These are phyloP conservation scores for Zopfia rhizophila DNA, from an alignment of 2,329 filamentous ascomycete genomes.

Conservation along the genomic window DNA sequence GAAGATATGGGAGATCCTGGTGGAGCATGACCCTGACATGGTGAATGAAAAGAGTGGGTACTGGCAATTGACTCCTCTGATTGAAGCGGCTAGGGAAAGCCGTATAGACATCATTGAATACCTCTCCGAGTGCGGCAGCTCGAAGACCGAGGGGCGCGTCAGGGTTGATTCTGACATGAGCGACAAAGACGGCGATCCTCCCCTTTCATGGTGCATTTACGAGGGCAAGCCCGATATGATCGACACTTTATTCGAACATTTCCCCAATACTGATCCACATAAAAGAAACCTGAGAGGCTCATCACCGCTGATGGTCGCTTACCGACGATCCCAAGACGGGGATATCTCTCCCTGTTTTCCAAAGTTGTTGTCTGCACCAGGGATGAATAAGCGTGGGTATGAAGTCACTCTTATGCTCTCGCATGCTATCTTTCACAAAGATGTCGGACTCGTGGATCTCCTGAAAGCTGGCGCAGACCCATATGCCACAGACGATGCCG, in stretches of 20 bases:
- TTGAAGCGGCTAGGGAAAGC: background rate
- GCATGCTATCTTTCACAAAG: slow-evolving; percentile 3
- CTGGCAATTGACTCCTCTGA: background rate
- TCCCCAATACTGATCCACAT: background rate
- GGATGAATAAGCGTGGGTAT: background rate
- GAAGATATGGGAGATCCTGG: background rate
- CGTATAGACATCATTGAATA: background rate
- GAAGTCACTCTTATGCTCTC: slow-evolving; percentile 1
- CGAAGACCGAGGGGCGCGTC: too few relatives aligned
- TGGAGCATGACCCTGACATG: background rate
- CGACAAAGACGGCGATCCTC: background rate
- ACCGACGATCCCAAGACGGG: background rate
- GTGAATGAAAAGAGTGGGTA: slow-evolving; percentile 1
- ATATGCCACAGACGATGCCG: slow-evolving; percentile 1
- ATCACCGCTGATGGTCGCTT: slow-evolving; percentile 1
- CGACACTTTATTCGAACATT: background rate
- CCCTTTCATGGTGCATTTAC: background rate
- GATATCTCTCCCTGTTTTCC: background rate
- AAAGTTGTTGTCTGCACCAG: background rate
- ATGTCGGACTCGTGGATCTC: background rate
- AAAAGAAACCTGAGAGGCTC: background rate
- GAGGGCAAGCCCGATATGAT: background rate
- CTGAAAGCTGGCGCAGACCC: slow-evolving; percentile 4
- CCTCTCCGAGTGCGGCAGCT: background rate
- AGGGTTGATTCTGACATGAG: background rate